These are phyloP conservation scores for Herpetomonas samuelpessoai DNA, from an alignment of 208 protist genomes.

Conservation along the genomic window DNA sequence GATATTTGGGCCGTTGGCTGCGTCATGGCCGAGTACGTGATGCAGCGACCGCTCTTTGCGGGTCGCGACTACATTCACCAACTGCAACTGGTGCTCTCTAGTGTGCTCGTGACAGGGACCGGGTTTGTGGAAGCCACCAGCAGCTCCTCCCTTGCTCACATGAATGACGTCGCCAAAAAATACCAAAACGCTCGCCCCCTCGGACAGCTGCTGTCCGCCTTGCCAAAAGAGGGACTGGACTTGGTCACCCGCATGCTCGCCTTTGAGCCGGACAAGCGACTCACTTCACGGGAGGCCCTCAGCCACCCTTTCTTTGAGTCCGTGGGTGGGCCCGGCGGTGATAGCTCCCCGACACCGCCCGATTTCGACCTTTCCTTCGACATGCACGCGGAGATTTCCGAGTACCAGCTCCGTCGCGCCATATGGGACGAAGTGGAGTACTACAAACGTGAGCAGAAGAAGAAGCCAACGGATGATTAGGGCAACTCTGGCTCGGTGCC, in stretches of 20 bases:
- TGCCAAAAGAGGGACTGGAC: slow-evolving; percentile 81
- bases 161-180: slow-evolving; percentile 76
- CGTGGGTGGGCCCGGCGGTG: slow-evolving; percentile 43
- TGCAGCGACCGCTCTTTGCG: slow-evolving; percentile 75
- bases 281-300: slow-evolving; percentile 85
- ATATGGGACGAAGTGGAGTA: slow-evolving; percentile 78
- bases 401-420: slow-evolving; percentile 71
- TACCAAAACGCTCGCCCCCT: slow-evolving; percentile 62
- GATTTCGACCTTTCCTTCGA: slow-evolving; percentile 74
- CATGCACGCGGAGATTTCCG: slow-evolving; percentile 85
- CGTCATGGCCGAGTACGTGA: slow-evolving; percentile 98
- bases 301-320: slow-evolving; percentile 82
- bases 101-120: slow-evolving; percentile 59
- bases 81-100: slow-evolving; percentile 85
- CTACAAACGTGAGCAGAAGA: slow-evolving; percentile 44
- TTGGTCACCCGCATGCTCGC: slow-evolving; percentile 88
- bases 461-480: slow-evolving; percentile 23
- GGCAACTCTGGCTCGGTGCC: no score
- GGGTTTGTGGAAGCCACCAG: slow-evolving; percentile 59
- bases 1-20: slow-evolving; percentile 99
- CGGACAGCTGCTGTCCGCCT: slow-evolving; percentile 29
- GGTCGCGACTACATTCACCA: slow-evolving; percentile 90
- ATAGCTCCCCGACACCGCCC: slow-evolving; percentile 30
- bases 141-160: slow-evolving; percentile 37
- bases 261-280: slow-evolving; percentile 87